A percentile compares a stretch with the other conserved stretches of the same genome.
Conservation (phyloP, 73 alveolate genomes). For the Paramecium sonneborni region DNA sequence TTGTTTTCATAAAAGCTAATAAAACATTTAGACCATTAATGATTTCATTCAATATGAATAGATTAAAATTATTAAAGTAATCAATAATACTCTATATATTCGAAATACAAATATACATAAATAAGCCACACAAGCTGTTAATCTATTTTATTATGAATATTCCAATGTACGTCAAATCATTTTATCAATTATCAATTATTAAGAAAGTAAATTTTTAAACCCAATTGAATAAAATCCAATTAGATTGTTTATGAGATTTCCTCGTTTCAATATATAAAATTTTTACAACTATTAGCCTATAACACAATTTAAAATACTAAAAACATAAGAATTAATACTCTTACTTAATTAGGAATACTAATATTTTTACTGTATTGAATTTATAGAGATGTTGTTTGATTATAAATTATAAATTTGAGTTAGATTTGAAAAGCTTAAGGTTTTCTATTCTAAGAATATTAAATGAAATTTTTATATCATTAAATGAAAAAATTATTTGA, state of each 20-base stretch:
- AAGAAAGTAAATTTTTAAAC: too few species aligned
- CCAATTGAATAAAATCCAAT: too few species aligned
- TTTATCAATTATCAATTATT: too few species aligned
- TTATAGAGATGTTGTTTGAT: not conserved
- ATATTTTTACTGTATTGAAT: too few species aligned
- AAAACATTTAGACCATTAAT: not conserved
- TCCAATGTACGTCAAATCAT: too few species aligned
- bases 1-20: not conserved
- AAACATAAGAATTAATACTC: not conserved
- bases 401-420: not conserved
- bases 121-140: not conserved
- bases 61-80: not conserved
- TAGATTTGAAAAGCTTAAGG: not conserved
- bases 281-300: not conserved
- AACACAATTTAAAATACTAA: not conserved
- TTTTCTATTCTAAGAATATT: not conserved
- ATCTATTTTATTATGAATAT: too few species aligned
- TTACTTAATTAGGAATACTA: not conserved
- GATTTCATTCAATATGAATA: not conserved
- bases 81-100: not conserved
- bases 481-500: not conserved
- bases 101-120: not conserved
- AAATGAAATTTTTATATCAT: not conserved
- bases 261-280: not conserved
- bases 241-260: slow-evolving; percentile 41